Base-by-base conservation (phyloP, 257 asterid species). In the Solanum etuberosum region DNA sequence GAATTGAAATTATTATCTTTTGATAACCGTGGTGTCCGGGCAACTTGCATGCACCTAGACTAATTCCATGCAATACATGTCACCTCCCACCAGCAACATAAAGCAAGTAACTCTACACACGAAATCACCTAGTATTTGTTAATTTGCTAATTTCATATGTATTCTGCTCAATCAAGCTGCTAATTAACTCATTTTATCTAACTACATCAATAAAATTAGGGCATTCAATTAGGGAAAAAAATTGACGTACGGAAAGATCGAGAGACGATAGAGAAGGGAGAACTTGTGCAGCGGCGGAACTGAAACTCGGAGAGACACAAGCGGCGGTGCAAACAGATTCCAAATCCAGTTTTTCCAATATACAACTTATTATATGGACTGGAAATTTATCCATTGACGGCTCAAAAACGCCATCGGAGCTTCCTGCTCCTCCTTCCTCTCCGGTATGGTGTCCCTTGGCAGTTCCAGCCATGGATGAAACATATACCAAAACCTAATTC, bases 211-310 rank as follows among this genome's bases (percentile, higher is more conserved):
- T 23, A 84, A 63, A 84, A 35, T 38, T 34, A 84, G 34, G n/a
- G 74, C 61, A 37, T 84, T 70, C 5, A 37, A 38, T 67, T 65
- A 29, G 43, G 32, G 2, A 37, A 18, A 65, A 5, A 6, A n/a
- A 51, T n/a, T 38, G n/a, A 46, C 97, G 91, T 90, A 95, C 98
- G 38, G 96, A 93, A 34, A 95, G 91, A 91, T 95, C 95, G 25
- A 94, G 91, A 68, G 93, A 88, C 83, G 91, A 81, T 85, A 92
- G 88, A 86, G 89, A 77, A 84, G 94, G 65, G 29, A 95, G 91
- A 89, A 93, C 32, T 51, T 89, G 95, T 83, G 92, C 88, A 71
- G 88, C 94, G 54, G 85, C 43, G 51, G 93, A 90, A 43, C 86
- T 86, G 73, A 94, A 88, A 85, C 86, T 38, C 54, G 88, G 90